Conservation (phyloP, 768 basidiomycete species). For the Kwoniella botswanensis region DNA sequence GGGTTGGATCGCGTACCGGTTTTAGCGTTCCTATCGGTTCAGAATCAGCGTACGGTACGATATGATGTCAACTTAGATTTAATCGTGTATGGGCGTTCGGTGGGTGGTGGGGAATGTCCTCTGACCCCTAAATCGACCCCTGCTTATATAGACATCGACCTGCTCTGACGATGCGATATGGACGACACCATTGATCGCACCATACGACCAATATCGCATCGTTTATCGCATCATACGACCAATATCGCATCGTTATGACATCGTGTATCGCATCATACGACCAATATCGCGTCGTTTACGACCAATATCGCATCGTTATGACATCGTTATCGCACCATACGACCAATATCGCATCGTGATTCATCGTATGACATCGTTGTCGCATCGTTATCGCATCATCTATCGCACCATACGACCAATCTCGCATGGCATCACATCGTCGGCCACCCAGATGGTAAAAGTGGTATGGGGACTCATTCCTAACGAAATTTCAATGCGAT, state of each 20-base stretch:
- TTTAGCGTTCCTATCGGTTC: background rate
- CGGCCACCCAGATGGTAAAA: background rate
- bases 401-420: too few relatives aligned
- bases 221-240: constrained; percentile 1
- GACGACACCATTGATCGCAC: background rate
- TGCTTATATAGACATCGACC: background rate
- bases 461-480: too few relatives aligned
- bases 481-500: too few relatives aligned
- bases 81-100: background rate
- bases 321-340: constrained; percentile 9
- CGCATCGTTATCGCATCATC: background rate
- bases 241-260: constrained; percentile 4
- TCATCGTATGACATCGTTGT: constrained; percentile 2
- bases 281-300: too few relatives aligned
- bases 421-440: background rate
- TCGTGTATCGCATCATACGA: background rate
- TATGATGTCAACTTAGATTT: background rate
- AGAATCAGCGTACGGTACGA: background rate
- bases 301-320: constrained; percentile 10
- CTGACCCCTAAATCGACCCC: background rate
- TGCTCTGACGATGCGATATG: background rate
- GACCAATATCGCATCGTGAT: background rate
- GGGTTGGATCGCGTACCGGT: background rate
- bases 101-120: background rate
- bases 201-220: constrained; percentile 6